Base-by-base conservation (phyloP, 2,329 filamentous ascomycete genomes). In the Pseudogymnoascus sp. region DNA sequence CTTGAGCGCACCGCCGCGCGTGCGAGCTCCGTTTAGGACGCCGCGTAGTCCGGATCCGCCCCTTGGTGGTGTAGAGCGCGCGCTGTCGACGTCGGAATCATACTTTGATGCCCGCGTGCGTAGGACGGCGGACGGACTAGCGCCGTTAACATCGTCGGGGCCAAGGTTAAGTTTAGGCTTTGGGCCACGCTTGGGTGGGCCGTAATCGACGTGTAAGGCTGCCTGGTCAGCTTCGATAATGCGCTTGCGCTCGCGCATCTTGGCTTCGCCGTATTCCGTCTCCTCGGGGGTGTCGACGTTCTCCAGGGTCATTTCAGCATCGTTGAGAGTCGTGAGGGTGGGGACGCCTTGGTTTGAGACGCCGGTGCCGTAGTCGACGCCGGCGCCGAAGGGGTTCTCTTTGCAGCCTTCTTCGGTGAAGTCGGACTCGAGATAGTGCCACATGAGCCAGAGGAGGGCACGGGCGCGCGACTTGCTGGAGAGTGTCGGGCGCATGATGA, bases 361-460 rank as follows among this genome's bases (percentile, higher is more conserved):
- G 65, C 85, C 82, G 0, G 84, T 77, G 7, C 80, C 82, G 66
- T 88, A 88, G 70, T 88, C 86, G 2, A 88, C 83, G 11, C 86
- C 87, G 10, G 80, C 74, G 0, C 95, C 95, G 70, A 97, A 99
- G 0, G 95, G 95, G 71, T 99, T 99, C 69, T 90, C 88, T 59
- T 91, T 83, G 50, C 91, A 93, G 63, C 90, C 91, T 70, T 96
- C 90, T 69, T 89, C 86, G 0, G 90, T 90, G 69, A 97, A 97
- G 73, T 97, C 91, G 29, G 93, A 96, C 74, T 99, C 95, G 17
- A 99, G 83, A 72, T 99, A 97, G 80, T 95, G 97, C 95, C 95
- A 99, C 87, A 99, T 96, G 67, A 99, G 80, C 95, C 95, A 99
- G 19, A 99, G 78, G 70, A 99, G 99, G 0, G 93, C 93, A 50